Percentiles rank a stretch among this genome's conserved stretches.
These are phyloP conservation scores for Paramecium bursaria DNA, from an alignment of 73 alveolate genomes.

Conservation along the genomic window DNA sequence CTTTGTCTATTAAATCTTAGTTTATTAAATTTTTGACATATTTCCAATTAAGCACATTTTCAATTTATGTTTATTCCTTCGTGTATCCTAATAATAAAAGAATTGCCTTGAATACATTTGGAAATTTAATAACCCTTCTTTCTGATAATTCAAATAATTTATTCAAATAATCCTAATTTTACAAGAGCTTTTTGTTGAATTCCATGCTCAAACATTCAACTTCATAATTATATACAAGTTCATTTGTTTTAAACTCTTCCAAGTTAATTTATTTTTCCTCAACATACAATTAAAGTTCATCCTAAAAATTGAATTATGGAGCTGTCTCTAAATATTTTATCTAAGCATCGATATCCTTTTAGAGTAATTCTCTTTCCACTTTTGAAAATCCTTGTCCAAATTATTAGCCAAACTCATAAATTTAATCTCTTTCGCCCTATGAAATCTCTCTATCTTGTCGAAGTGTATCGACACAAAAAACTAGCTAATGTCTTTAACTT, in stretches of 20 bases:
- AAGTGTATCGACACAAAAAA: conserved; percentile 90
- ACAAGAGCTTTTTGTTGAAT: conserved; percentile 69
- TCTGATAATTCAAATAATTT: conserved; percentile 69
- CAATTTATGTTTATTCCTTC: conserved; percentile 72
- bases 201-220: conserved; percentile 67
- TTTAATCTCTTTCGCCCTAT: conserved; percentile 75
- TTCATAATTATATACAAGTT: conserved; percentile 28
- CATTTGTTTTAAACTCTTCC: conserved; percentile 77
- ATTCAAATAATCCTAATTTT: conserved; percentile 76
- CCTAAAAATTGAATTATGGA: conserved; percentile 73
- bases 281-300: conserved; percentile 82
- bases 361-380: conserved; percentile 78
- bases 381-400: conserved; percentile 81
- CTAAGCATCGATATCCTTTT: conserved; percentile 82
- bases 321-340: conserved; percentile 58
- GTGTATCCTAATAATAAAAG: conserved; percentile 80
- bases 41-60: conserved; percentile 45
- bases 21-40: background rate
- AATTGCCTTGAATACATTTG: conserved; percentile 83
- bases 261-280: conserved; percentile 72
- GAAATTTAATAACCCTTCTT: conserved; percentile 85
- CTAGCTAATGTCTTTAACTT: conserved; percentile 53
- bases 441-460: conserved; percentile 92
- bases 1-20: conserved; percentile 2
- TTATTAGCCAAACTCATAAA: conserved; percentile 71